Percentiles rank a stretch among this genome's conserved stretches.
Evolutionary conservation across 2,329 filamentous ascomycete genomes (phyloP).

Genomic region (Fusarium fracticaudum): DNA sequence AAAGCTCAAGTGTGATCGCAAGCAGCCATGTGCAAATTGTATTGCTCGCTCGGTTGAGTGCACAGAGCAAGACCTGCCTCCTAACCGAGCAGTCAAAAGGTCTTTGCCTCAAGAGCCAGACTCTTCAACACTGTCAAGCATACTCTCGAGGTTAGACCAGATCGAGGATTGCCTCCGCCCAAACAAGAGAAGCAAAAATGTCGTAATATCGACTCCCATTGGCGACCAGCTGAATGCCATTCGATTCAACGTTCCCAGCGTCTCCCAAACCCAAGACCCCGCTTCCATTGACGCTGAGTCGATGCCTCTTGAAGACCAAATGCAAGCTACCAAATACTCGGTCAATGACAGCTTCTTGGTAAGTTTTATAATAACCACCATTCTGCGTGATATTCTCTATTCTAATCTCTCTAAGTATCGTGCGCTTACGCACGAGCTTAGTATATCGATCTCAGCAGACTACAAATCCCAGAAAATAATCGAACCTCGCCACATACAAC

Average conservation of each 20-base stretch:
- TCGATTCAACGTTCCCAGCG: not conserved
- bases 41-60: not conserved
- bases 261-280: not conserved
- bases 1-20: not conserved
- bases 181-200: accelerated
- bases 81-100: not conserved
- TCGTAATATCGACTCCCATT: not conserved
- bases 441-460: not conserved
- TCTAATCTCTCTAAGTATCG: accelerated
- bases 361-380: accelerated
- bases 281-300: not conserved
- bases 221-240: not conserved
- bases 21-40: not conserved
- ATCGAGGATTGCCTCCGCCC: not conserved
- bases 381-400: accelerated
- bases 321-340: not conserved
- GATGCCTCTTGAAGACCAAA: not conserved
- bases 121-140: not conserved
- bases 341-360: not conserved
- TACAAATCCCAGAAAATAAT: not conserved
- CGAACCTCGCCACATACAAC: not conserved
- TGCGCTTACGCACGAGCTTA: not conserved
- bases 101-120: not conserved
- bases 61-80: not conserved
- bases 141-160: not conserved